Base-by-base conservation (phyloP, 495 filamentous ascomycete genomes). In the Stereocaulon alpinum region DNA sequence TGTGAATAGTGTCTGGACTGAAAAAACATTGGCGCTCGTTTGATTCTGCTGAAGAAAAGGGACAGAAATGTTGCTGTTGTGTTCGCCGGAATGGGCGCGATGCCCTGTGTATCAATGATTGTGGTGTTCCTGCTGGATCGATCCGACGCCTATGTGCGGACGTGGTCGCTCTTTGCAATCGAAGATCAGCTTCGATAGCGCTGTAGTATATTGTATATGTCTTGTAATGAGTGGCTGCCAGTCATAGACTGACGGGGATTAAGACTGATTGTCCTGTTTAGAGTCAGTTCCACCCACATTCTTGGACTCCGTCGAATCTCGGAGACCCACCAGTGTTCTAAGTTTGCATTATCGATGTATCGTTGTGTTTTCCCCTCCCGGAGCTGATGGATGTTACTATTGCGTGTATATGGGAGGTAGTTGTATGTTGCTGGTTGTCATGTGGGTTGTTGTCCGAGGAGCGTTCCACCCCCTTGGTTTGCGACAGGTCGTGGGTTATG, bases 131-230 rank as follows among this genome's bases (percentile, higher is more conserved):
- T 49, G 15, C 30, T 44, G 48, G 34, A 63, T 53, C 44, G 58
- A 52, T 47, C 34, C 15, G 29, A 56, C 58, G 65, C 64, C 63
- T 63, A 40, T 59, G 65, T 53, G 65, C 63, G 65, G 65, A 65
- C 59, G 60, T 47, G 20, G 7, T 60, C 60, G 65, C 65, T 64
- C 24, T 50, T 52, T 65, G 63, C 52, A 43, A 48, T 63, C 49
- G 51, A 64, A 63, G 61, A 50, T 65, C 60, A 64, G 62, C 60
- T 66, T 62, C 63, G 41, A 58, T 40, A 22, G 57, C 54, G 60
- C 48, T 57, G 24, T 34, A 44, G 43, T 29, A 55, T 50, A 50
- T 27, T 37, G 34, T 18, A 47, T 44, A 15, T 37, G 27, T 59
- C 27, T 58, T 58, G 15, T 45, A 61, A 62, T 29, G 59, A 62